Evolutionary conservation across 768 basidiomycete species (phyloP), one percentile per base, ranked within the genome.

Genomic region (Tylopilus rubrobrunneus): DNA sequence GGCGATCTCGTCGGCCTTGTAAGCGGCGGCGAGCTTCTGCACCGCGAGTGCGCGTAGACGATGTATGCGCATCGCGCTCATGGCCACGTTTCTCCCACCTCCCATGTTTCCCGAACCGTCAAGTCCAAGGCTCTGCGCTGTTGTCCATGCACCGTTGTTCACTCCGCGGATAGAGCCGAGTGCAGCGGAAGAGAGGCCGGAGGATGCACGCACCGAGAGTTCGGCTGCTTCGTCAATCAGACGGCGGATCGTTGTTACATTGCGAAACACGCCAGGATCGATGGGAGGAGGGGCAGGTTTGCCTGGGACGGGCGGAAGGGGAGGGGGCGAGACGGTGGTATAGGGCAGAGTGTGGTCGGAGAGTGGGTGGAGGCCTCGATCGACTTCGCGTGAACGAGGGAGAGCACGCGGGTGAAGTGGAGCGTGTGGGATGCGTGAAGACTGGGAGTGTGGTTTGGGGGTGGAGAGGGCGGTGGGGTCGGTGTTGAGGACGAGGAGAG

Each of bases 141-240:
- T 63, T 5, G 77, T 74, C 89, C 89, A 90, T 3, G 83, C 73
- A 48, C 72, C 76, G 41, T 71, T 76, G 37, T 17, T 53, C 10
- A 63, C 66, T 17, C 70, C 75, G 45, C 84, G 80, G 63, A 88
- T 78, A 25, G 86, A 83, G 14, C 82, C 84, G 19, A 92, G 73
- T 40, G 89, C 85, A 9, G 85, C 81, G 25, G 89, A 79, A 15
- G 87, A 87, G 23, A 95, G 71, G 2, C 92, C 92, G 4, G 90
- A 93, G 9, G 90, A 82, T 14, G 92, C 92, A 39, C 92, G 86
- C 5, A 95, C 87, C 12, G 88, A 90, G 7, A 95, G 77, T 65
- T 93, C 92, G 2, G 92, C 82, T 1, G 92, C 92, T 65, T 92
- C 92, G 65, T 95, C 92, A 57, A 95, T 90, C 36, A 93, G 82